Conservation (phyloP, 306 rosid species). For the Crataegus laevigata region DNA sequence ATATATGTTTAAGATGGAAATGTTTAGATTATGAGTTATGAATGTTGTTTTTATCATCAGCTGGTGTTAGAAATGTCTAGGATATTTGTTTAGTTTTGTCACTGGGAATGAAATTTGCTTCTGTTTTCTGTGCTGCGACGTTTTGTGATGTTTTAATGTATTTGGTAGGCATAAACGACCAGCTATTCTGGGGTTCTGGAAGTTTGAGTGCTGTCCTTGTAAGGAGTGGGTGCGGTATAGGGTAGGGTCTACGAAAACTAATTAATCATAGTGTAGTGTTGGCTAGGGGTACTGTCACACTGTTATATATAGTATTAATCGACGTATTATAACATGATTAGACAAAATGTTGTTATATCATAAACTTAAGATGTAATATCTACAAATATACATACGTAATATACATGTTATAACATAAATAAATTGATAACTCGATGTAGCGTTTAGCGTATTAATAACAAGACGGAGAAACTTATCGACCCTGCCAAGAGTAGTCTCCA, state of each 20-base stretch:
- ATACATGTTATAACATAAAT: no score
- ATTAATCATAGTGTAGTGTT: constrained; percentile 23
- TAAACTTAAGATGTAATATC: no score
- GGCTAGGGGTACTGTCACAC: constrained; percentile 19
- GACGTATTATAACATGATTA: no score
- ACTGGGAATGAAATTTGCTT: not conserved
- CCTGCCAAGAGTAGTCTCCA: not conserved
- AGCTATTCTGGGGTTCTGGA: constrained; percentile 15
- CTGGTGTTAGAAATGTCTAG: not conserved
- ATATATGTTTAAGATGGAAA: not conserved
- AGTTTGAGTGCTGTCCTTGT: constrained; percentile 16
- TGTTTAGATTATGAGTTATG: not conserved
- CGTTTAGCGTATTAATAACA: no score
- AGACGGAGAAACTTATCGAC: not conserved
- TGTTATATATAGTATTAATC: no score
- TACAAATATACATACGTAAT: not conserved
- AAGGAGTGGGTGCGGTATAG: constrained; percentile 19
- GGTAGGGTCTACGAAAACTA: constrained; percentile 33
- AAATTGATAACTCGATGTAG: not conserved
- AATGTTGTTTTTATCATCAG: not conserved
- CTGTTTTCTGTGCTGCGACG: not conserved
- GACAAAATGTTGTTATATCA: not conserved
- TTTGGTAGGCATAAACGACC: constrained; percentile 14
- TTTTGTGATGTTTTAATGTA: constrained; percentile 14
- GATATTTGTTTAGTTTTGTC: not conserved